phyloP scores from a whole-genome alignment of 805 yeast genomes.

The Brettanomyces custersianus region DNA sequence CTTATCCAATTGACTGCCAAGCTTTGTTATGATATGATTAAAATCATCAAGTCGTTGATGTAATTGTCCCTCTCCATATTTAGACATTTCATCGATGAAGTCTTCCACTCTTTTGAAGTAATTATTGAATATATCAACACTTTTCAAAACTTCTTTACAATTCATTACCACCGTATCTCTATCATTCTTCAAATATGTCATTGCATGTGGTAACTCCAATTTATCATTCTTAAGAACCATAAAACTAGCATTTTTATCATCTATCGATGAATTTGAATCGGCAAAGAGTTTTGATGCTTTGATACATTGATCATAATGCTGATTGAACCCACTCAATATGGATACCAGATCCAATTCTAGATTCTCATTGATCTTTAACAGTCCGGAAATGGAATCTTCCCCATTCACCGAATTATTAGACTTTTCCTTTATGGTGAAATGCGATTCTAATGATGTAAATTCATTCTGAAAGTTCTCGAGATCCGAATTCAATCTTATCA shows the following conservation, averaged over 20 bases:
- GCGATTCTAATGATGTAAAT: conserved; percentile 17
- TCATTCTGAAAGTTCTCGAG: conserved; percentile 17
- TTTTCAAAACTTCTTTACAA: conserved; percentile 20
- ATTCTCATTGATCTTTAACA: conserved; percentile 32
- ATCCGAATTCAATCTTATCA: conserved; percentile 18
- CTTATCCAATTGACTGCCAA: conserved; percentile 7
- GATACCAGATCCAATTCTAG: conserved; percentile 65
- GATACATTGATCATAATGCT: conserved; percentile 74
- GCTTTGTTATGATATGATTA: conserved; percentile 6
- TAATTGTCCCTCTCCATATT: conserved; percentile 23
- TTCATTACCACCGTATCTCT: conserved; percentile 21
- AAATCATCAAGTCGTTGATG: conserved; percentile 13
- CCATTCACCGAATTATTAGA: conserved; percentile 8
- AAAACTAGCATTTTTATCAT: conserved; percentile 31
- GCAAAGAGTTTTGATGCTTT: conserved; percentile 30
- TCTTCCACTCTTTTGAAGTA: conserved; percentile 12
- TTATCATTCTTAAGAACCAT: conserved; percentile 44
- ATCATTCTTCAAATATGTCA: conserved; percentile 36
- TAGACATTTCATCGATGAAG: conserved; percentile 16
- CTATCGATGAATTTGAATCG: conserved; percentile 9
- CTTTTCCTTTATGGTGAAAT: conserved; percentile 16
- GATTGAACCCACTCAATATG: conserved; percentile 60
- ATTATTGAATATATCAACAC: conserved; percentile 13
- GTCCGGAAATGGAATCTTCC: conserved; percentile 15
- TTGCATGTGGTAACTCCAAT: conserved; percentile 47